These are phyloP conservation scores for Tylopilus subfusipes DNA, from an alignment of 768 basidiomycete species.

Conservation along the genomic window DNA sequence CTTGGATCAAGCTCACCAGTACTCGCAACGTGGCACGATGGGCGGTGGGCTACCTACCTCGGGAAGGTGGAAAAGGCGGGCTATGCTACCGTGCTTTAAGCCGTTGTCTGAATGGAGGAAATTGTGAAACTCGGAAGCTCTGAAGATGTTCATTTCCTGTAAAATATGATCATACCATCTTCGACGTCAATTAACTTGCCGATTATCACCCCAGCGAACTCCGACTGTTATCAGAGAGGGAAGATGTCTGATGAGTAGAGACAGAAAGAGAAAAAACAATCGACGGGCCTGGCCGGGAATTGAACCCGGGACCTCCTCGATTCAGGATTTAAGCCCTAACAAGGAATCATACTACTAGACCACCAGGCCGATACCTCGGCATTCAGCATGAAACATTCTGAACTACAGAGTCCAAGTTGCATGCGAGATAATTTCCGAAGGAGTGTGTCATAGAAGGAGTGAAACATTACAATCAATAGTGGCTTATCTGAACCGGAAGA, in stretches of 20 bases:
- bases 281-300: conserved; percentile 51
- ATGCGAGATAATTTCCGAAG: conserved; percentile 1
- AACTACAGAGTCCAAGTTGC: background rate
- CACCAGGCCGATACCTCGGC: conserved; percentile 40
- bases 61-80: conserved; percentile 27
- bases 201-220: conserved; percentile 1
- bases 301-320: conserved; percentile 63
- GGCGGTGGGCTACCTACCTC: conserved; percentile 37
- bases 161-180: background rate
- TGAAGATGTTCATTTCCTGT: background rate
- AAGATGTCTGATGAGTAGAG: no score
- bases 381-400: no score
- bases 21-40: conserved; percentile 37
- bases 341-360: conserved; percentile 68
- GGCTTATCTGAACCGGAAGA: conserved; percentile 29
- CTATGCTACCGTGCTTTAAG: conserved; percentile 26
- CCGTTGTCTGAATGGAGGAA: background rate
- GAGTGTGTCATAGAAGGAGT: conserved; percentile 7
- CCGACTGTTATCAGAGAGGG: background rate
- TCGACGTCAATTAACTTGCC: background rate
- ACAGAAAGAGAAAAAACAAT: background rate
- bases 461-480: background rate
- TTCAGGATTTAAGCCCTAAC: conserved; percentile 44
- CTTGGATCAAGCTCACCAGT: conserved; percentile 32
- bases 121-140: background rate